A percentile compares a stretch with the other conserved stretches of the same genome.
Conservation (phyloP, 768 basidiomycete species). For the Collybia sordida region DNA sequence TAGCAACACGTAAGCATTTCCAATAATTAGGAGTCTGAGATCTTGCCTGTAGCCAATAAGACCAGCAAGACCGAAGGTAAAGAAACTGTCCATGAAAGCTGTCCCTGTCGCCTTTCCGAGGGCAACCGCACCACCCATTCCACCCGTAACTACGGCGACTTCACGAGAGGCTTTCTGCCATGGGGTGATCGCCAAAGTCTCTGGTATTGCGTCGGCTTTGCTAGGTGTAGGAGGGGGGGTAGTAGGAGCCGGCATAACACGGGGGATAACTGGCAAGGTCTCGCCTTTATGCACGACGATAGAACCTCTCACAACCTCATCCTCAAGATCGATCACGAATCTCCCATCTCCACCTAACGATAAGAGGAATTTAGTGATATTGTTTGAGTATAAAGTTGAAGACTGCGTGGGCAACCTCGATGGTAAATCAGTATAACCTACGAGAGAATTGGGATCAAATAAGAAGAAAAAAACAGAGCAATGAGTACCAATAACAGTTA, state of each 20-base stretch:
- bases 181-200: constrained; percentile 70
- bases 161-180: constrained; percentile 82
- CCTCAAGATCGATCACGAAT: constrained; percentile 69
- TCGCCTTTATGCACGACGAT: constrained; percentile 71
- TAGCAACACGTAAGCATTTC: constrained; percentile 16
- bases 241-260: constrained; percentile 62
- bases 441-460: neutral
- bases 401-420: constrained; percentile 90
- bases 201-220: constrained; percentile 43
- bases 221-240: constrained; percentile 49
- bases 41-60: constrained; percentile 68
- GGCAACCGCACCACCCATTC: constrained; percentile 71
- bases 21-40: neutral
- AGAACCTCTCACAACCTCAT: constrained; percentile 84
- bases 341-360: constrained; percentile 68
- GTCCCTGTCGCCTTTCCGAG: constrained; percentile 80
- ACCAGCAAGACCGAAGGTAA: constrained; percentile 85
- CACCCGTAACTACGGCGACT: constrained; percentile 70
- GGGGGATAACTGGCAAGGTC: constrained; percentile 65
- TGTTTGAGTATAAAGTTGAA: constrained; percentile 88
- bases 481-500: constrained; percentile 75
- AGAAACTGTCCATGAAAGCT: constrained; percentile 86
- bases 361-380: constrained; percentile 85
- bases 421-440: constrained; percentile 82
- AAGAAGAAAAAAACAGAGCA: neutral